Base-by-base conservation (phyloP, 1,284 basidiomycete genomes). In the Cerrena zonata region DNA sequence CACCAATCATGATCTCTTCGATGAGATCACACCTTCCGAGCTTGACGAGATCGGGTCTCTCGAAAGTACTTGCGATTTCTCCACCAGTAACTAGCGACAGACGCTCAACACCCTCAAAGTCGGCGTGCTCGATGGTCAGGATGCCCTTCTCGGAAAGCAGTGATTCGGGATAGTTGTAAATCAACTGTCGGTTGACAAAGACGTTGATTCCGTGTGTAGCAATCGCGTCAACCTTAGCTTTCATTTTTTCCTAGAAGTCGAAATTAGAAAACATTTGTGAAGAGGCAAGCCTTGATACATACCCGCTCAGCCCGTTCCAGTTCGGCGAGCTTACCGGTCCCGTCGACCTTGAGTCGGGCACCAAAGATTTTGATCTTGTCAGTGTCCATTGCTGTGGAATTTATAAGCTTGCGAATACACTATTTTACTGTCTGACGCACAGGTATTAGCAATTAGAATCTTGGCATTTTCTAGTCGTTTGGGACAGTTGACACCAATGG, bases 331-430 rank as follows among this genome's bases (percentile, higher is more conserved):
- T 99, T 96, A 51, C 93, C 89, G 1, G 96, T 97, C 27, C 91
- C 81, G 62, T 98, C 94, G 12, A 99, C 95, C 67, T 94, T 92
- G 49, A 99, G 86, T 25, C 94, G 83, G 0, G 96, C 95, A 47
- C 95, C 96, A 62, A 99, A 99, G 51, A 99, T 89, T 74, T 99
- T 99, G 76, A 99, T 96, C 74, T 99, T 99, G 74, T 99, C 96
- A 26, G 96, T 99, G 74, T 99, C 95, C 96, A 99, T 98, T 5
- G 94, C 91, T 94, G 56, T 23, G 41, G 41, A n/a, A n/a, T n/a
- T n/a, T n/a, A 21, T 15, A 44, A 42, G 34, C 34, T 7, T 5
- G 10, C 40, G 24, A 37, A 7, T 18, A 7, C 1, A n/a, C n/a
- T n/a, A n/a, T n/a, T n/a, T n/a, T n/a, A n/a, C n/a, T 12, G 11